Percentiles rank a stretch among this genome's conserved stretches.
These are phyloP conservation scores for Helotiales sp. DNA, from an alignment of 2,329 filamentous ascomycete species.

Conservation along the genomic window DNA sequence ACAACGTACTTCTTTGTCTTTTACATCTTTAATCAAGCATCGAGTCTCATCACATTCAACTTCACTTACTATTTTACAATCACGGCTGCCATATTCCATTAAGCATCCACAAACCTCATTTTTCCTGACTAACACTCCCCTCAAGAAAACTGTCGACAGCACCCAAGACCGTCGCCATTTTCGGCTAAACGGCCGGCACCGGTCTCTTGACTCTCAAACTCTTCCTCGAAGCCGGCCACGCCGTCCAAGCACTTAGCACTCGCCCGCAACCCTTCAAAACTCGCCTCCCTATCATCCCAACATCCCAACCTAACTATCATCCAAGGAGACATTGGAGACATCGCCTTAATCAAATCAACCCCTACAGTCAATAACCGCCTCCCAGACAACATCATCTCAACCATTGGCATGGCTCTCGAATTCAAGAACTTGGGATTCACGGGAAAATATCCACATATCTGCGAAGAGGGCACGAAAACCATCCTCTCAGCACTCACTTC, in stretches of 20 bases:
- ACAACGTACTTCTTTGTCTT: too few relatives aligned
- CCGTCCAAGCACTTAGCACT: constrained; percentile 41
- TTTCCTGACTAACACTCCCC: not conserved
- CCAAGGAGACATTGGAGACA: constrained; percentile 49
- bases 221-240: constrained; percentile 46
- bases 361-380: constrained; percentile 37
- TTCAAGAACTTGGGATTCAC: constrained; percentile 35
- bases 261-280: constrained; percentile 50
- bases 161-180: constrained; percentile 45
- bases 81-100: too few relatives aligned
- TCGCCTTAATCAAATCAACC: constrained; percentile 38
- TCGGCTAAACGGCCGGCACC: constrained; percentile 52
- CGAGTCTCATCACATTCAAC: too few relatives aligned
- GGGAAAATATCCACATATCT: constrained; percentile 49
- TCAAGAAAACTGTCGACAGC: constrained; percentile 5
- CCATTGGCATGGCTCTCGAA: constrained; percentile 42
- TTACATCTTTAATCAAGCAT: too few relatives aligned
- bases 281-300: constrained; percentile 37
- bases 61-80: too few relatives aligned
- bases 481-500: constrained; percentile 40
- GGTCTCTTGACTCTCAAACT: constrained; percentile 48
- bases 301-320: constrained; percentile 43
- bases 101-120: not conserved
- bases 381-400: constrained; percentile 48
- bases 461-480: constrained; percentile 43